Evolutionary conservation across 2,329 filamentous ascomycete species (phyloP).

Genomic region (Amesomyces nigricolor): DNA sequence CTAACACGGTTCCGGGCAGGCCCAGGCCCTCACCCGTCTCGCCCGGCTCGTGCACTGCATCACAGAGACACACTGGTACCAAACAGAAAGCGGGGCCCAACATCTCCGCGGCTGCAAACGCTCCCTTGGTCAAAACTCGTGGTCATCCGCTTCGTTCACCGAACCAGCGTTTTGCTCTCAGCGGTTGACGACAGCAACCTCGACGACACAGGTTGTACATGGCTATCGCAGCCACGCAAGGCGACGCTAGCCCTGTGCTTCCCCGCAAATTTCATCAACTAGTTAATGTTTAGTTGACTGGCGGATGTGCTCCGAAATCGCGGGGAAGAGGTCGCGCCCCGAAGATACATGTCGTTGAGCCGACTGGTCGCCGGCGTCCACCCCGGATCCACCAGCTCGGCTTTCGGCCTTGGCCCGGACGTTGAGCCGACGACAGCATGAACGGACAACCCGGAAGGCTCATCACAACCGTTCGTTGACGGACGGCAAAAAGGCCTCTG

Average conservation of each 20-base stretch:
- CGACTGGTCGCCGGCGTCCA: background rate
- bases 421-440: background rate
- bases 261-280: too few relatives aligned
- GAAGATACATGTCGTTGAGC: background rate
- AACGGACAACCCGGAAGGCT: background rate
- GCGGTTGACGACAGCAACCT: background rate
- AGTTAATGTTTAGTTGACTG: too few relatives aligned
- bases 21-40: constrained; percentile 18
- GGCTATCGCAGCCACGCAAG: too few relatives aligned
- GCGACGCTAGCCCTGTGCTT: too few relatives aligned
- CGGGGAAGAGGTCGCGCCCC: too few relatives aligned
- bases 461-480: too few relatives aligned
- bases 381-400: background rate
- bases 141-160: background rate
- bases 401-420: background rate
- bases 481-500: too few relatives aligned
- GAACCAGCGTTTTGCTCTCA: too few relatives aligned
- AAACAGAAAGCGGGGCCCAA: background rate
- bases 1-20: constrained; percentile 21
- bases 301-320: too few relatives aligned
- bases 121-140: background rate
- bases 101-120: constrained; percentile 27
- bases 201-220: too few relatives aligned
- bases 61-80: constrained; percentile 3
- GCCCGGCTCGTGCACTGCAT: constrained; percentile 17